Conservation (phyloP, 2,329 filamentous ascomycete species). For the Dactylellina parvicollis region DNA sequence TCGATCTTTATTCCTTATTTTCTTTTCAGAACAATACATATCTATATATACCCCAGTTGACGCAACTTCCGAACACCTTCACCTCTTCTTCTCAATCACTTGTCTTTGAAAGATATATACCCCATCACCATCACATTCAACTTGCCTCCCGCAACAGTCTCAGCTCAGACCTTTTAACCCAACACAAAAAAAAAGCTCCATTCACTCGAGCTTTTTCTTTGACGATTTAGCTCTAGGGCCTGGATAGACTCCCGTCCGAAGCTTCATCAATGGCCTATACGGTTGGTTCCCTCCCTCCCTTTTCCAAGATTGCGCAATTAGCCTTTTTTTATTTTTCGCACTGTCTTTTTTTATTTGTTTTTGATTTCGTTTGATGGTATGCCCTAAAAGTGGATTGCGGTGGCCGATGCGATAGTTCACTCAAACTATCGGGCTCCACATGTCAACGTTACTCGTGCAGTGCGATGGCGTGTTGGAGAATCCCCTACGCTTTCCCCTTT, state of each 20-base stretch:
- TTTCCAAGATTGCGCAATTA: slow-evolving; percentile 44
- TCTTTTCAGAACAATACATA: slow-evolving; percentile 25
- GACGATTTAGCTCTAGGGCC: slow-evolving; percentile 50
- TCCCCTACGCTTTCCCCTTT: slow-evolving; percentile 10
- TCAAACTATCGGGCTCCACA: slow-evolving; percentile 30
- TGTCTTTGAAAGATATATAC: slow-evolving; percentile 28
- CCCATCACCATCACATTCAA: background rate
- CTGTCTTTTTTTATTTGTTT: slow-evolving; percentile 10
- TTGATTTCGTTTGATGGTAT: slow-evolving; percentile 19
- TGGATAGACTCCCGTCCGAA: slow-evolving; percentile 51
- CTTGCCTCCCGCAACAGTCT: slow-evolving; percentile 43
- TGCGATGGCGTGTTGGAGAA: slow-evolving; percentile 31
- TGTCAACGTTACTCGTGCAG: slow-evolving; percentile 42
- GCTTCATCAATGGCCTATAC: slow-evolving; percentile 53
- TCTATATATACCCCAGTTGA: slow-evolving; percentile 43
- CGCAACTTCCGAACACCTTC: slow-evolving; percentile 29
- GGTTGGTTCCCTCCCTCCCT: slow-evolving; percentile 48
- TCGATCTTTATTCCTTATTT: slow-evolving; percentile 32
- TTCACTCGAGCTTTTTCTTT: slow-evolving; percentile 43
- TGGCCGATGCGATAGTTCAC: slow-evolving; percentile 31
- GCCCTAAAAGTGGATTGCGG: slow-evolving; percentile 47
- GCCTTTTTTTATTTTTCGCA: slow-evolving; percentile 19
- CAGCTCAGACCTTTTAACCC: slow-evolving; percentile 36
- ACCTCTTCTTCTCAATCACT: slow-evolving; percentile 15
- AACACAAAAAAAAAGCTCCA: slow-evolving; percentile 30